Base-by-base conservation (phyloP, 108 stramenopile species). In the Nitzschia palea region DNA sequence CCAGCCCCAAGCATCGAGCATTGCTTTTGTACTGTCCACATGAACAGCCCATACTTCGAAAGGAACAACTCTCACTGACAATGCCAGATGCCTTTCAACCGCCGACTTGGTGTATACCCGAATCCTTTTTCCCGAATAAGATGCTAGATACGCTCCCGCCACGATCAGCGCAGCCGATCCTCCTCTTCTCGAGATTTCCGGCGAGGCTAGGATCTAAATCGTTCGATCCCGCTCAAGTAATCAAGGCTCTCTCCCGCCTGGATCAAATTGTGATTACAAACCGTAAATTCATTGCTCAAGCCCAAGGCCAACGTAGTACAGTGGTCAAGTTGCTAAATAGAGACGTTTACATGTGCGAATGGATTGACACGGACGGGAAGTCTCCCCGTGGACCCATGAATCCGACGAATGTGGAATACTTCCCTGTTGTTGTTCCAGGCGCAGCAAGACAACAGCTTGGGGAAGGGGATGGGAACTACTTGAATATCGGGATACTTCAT, bases 301-400 rank as follows among this genome's bases (percentile, higher is more conserved):
- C 74, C 1, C 55, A 68, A 34, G 27, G 27, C n/a, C 58, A 52
- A 37, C 34, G 67, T 14, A 42, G 58, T 44, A 67, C 73, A 47
- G 43, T 75, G 47, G 40, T 76, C 17, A 48, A 59, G 45, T 73
- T 87, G 50, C 65, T 91, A 10, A 83, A 80, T 20, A 66, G 90
- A 54, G 90, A 91, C 59, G 84, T 88, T 4, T 91, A 88, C 40
- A 70, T 91, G 31, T 88, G 87, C 52, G 87, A 91, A 36, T 91
- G 90, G 90, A 55, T 91, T 26, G 74, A 78, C 26, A 63, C 65
- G 25, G 70, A 82, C 18, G 79, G 81, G 20, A 78, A 45, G 55
- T 45, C 62, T 27, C 64, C 77, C 4, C 63, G 50, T 60, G 74
- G 58, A 25, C 54, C 70, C 32, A 22, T 8, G 0, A 74, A 43